Conservation (phyloP, 2,329 filamentous ascomycete species). For the Pseudonectria buxi region DNA sequence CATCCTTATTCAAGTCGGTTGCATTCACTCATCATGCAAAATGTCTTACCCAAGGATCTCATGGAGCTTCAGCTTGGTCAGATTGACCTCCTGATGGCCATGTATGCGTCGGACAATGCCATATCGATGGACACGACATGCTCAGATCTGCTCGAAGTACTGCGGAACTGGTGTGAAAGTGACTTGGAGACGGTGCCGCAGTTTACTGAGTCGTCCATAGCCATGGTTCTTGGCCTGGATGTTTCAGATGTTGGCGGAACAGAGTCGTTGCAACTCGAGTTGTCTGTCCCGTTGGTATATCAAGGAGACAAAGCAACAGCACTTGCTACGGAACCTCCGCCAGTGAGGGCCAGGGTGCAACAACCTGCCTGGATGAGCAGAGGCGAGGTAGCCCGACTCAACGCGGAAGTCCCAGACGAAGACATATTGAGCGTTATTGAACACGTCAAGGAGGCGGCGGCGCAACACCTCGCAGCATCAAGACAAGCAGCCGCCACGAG, state of each 20-base stretch:
- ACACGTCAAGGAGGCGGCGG: slow-evolving; percentile 32
- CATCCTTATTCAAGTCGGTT: too few species aligned
- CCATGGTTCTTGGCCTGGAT: slow-evolving; percentile 21
- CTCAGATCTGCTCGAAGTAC: slow-evolving; percentile 5
- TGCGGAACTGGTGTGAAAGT: slow-evolving; percentile 19
- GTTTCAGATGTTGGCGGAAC: slow-evolving; percentile 9
- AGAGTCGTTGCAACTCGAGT: slow-evolving; percentile 25
- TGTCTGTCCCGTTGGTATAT: slow-evolving; percentile 27
- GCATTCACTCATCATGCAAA: slow-evolving; percentile 1
- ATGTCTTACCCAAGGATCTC: slow-evolving; percentile 33
- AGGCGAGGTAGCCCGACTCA: slow-evolving; percentile 34
- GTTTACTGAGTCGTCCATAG: slow-evolving; percentile 8
- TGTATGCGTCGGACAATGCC: slow-evolving; percentile 39
- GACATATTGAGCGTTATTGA: slow-evolving; percentile 42
- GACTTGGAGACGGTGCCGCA: slow-evolving; percentile 4
- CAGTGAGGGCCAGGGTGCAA: slow-evolving; percentile 35
- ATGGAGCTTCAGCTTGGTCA: slow-evolving; percentile 42
- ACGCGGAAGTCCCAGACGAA: slow-evolving; percentile 32
- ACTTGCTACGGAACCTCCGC: slow-evolving; percentile 30
- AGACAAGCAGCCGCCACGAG: slow-evolving; percentile 1
- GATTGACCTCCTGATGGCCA: slow-evolving; percentile 45
- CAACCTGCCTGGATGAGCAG: slow-evolving; percentile 48
- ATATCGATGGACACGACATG: slow-evolving; percentile 22
- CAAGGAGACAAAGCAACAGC: slow-evolving; percentile 1
- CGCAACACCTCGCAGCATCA: slow-evolving; percentile 21